Base-by-base conservation (phyloP, 352 stramenopile species). In the Thraustochytrium sp. region DNA sequence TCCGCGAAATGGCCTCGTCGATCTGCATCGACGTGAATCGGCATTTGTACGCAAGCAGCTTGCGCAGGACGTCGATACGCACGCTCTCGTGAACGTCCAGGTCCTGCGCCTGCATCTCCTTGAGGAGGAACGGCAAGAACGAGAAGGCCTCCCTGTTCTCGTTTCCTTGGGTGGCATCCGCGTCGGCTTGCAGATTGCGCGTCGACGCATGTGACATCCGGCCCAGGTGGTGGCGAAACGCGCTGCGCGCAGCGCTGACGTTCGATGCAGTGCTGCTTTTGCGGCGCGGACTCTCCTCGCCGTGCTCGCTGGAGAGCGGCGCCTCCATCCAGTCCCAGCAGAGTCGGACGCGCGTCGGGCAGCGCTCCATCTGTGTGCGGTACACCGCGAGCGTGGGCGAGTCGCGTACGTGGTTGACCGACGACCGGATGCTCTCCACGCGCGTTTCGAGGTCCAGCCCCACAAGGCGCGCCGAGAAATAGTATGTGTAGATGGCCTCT, bases 241-340 rank as follows among this genome's bases (percentile, higher is more conserved):
- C 21, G 9, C 2, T 59, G 9, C 26, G 11, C 2, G 26, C 31
- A n/a, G 16, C 4, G 4, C 31, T 26, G 51, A 2, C 51, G 48
- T 55, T 18, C 16, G n/a, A n/a, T 55, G 18, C n/a, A 55, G 18
- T 55, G 18, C 48, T 18, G 16, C 48, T 55, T 55, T n/a, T 55
- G 48, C 48, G 18, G 48, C 18, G 48, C n/a, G 16, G 18, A 55
- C 48, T 18, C 48, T 55, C n/a, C 18, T 55, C 48, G 18, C 18
- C n/a, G 18, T 55, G 48, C n/a, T 55, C 48, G 18, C n/a, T 55
- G 48, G 26, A 72, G 23, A n/a, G n/a, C n/a, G n/a, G n/a, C n/a
- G n/a, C n/a, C n/a, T n/a, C n/a, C n/a, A 72, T 72, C 59, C 59
- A 72, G 26, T 72, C 59, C 59, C 59, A 72, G 59, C 59, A 72